Percentiles rank a stretch among this genome's conserved stretches.
Conservation (phyloP, 129 eudicot genomes). For the Arctium lappa region DNA sequence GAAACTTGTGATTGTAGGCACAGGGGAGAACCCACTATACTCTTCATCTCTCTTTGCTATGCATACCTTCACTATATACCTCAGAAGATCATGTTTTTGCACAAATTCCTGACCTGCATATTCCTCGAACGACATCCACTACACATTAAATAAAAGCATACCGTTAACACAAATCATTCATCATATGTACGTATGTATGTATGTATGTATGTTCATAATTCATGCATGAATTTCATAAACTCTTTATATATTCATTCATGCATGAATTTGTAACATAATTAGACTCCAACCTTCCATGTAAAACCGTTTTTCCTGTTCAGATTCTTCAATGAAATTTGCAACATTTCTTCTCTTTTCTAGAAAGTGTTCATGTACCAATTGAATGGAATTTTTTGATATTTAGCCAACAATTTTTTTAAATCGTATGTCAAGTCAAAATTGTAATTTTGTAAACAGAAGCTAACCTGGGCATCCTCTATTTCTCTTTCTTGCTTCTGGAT, state of each 20-base stretch:
- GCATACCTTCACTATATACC: slow-evolving; percentile 54
- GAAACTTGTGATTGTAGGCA: slow-evolving; percentile 47
- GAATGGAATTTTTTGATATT: not conserved
- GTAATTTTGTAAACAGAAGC: not conserved
- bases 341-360: not conserved
- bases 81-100: slow-evolving; percentile 61
- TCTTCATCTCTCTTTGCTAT: slow-evolving; percentile 49
- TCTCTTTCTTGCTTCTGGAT: slow-evolving; percentile 76
- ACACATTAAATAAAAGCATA: slow-evolving; percentile 4
- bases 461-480: slow-evolving; percentile 88
- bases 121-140: slow-evolving; percentile 92
- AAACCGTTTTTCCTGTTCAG: no score
- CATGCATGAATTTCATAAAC: no score
- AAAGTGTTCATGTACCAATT: not conserved
- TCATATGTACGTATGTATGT: not conserved
- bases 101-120: slow-evolving; percentile 66
- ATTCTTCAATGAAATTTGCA: no score
- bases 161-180: not conserved
- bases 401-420: not conserved
- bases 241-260: no score
- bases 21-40: slow-evolving; percentile 62
- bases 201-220: not conserved
- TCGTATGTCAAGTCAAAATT: not conserved
- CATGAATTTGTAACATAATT: not conserved
- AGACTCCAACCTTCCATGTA: no score